These are phyloP conservation scores for Yamadazyma diddensiae DNA, from an alignment of 1,139 yeast genomes.

Conservation along the genomic window DNA sequence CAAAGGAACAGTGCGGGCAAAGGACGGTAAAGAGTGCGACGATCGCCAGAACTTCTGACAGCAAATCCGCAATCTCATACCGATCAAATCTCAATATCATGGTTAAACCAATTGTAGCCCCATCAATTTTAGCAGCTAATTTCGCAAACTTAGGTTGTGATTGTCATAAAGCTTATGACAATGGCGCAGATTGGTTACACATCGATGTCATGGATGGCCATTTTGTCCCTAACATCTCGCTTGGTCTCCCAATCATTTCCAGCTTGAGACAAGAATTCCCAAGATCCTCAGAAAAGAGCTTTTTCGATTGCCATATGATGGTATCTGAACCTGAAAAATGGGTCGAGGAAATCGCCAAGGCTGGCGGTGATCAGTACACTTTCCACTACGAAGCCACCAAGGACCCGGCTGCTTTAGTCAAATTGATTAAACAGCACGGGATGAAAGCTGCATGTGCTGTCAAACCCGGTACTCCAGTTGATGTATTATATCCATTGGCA, in stretches of 20 bases:
- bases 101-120: slow-evolving; percentile 89
- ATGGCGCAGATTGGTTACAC: slow-evolving; percentile 92
- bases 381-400: slow-evolving; percentile 94
- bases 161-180: slow-evolving; percentile 73
- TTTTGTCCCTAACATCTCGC: slow-evolving; percentile 92
- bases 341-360: slow-evolving; percentile 90
- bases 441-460: slow-evolving; percentile 94
- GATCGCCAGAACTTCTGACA: background rate
- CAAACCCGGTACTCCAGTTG: slow-evolving; percentile 92
- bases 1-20: background rate
- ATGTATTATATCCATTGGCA: slow-evolving; percentile 73
- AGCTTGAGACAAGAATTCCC: slow-evolving; percentile 81
- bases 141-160: slow-evolving; percentile 87
- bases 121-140: slow-evolving; percentile 93
- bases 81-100: slow-evolving; percentile 26
- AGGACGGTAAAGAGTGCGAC: background rate
- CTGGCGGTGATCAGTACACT: slow-evolving; percentile 95
- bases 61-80: background rate
- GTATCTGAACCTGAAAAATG: slow-evolving; percentile 91
- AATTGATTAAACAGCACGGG: slow-evolving; percentile 73
- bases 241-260: slow-evolving; percentile 87
- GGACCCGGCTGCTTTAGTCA: slow-evolving; percentile 72
- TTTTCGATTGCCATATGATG: slow-evolving; percentile 99
- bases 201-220: slow-evolving; percentile 99
- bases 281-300: slow-evolving; percentile 47